Base-by-base conservation (phyloP, 371 early-diverging fungal genomes). In the Lichtheimia corymbifera region DNA sequence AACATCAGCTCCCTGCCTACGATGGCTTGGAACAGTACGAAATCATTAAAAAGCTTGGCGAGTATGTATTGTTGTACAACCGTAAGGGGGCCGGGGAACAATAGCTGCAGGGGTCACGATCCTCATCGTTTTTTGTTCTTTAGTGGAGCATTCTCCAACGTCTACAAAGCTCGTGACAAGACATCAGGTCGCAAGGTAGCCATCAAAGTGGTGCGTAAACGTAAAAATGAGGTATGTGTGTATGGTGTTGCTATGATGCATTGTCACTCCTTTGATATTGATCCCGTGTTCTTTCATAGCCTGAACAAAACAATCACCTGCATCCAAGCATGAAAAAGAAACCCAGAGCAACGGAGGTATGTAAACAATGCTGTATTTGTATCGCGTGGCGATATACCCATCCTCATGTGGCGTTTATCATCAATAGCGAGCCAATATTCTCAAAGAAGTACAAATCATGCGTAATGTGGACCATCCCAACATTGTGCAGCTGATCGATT, bases 381-480 rank as follows among this genome's bases (percentile, higher is more conserved):
- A 44, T 58, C 17, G 22, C 35, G 12, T 24, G 13, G 35, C 15
- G 18, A 14, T 35, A 35, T 4, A 57, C 14, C 12, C 13, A 44
- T 35, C 20, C 14, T 25, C 22, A 6, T 54, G 58, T 40, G 35
- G 35, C 35, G 35, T 35, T 28, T 35, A 53, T 22, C 51, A 42
- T 6, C 22, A 59, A 51, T 78, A 93, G 90, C 80, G 86, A 58
- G 87, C 87, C 56, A 87, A 85, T 66, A 86, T 95, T 53, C 79
- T 91, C 58, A 93, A 94, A 71, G 98, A 97, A 67, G 87, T 90
- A 0, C 79, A 85, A 51, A 93, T 96, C 62, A 93, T 95, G 83
- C 84, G 90, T n/a, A 87, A 86, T 55, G 67, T 97, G 25, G 82
- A 80, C 28, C 94, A 95, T 66, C 78, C 84, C 24, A 89, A 91